Conservation (phyloP, 305 asterid genomes). For the Galium porrigens region DNA sequence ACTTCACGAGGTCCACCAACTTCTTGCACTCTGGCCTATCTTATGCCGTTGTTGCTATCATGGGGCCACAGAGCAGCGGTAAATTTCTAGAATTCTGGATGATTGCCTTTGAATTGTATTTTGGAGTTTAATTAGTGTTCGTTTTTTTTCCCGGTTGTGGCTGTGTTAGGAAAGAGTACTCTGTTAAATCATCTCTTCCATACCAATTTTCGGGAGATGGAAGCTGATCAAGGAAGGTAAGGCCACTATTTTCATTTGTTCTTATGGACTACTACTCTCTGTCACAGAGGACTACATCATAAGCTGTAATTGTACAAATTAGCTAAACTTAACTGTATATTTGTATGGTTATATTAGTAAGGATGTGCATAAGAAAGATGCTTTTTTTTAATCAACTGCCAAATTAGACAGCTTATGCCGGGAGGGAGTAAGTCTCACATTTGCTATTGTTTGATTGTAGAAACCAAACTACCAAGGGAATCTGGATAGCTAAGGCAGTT, state of each 20-base stretch:
- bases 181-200: conserved; percentile 43
- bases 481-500: conserved; percentile 53
- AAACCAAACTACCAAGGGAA: conserved; percentile 55
- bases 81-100: neutral
- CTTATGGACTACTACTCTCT: no score
- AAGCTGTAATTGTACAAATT: neutral
- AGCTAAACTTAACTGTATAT: neutral
- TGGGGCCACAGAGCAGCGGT: conserved; percentile 68
- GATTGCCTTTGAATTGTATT: neutral
- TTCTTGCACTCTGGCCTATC: conserved; percentile 37
- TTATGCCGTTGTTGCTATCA: conserved; percentile 49
- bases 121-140: neutral
- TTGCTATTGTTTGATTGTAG: conserved; percentile 18
- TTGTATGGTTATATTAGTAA: no score
- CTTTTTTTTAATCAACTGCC: neutral
- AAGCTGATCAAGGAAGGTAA: conserved; percentile 45
- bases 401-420: neutral
- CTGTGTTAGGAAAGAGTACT: conserved; percentile 43
- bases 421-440: neutral
- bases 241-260: neutral
- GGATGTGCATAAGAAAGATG: neutral
- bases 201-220: conserved; percentile 56
- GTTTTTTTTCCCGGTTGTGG: neutral
- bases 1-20: conserved; percentile 30
- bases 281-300: neutral